Conservation (phyloP, 768 basidiomycete genomes). For the Glaciozyma antarctica region DNA sequence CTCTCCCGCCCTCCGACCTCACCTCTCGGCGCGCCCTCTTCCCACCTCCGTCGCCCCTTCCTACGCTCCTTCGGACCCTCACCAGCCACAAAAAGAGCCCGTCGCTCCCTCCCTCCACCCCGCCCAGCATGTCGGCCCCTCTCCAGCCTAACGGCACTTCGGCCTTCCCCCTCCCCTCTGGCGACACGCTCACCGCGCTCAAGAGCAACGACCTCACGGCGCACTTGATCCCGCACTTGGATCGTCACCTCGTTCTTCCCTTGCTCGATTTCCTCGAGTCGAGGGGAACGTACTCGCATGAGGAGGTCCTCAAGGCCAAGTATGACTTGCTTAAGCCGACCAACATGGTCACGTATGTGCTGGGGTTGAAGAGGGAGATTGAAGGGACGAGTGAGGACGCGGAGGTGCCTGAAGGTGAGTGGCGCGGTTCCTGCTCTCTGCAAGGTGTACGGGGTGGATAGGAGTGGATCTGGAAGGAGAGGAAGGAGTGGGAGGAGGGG, state of each 20-base stretch:
- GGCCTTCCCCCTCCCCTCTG: background rate
- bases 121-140: background rate
- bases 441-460: background rate
- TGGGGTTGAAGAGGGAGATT: slow-evolving; percentile 66
- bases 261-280: slow-evolving; percentile 79
- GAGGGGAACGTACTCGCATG: slow-evolving; percentile 60
- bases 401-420: slow-evolving; percentile 56
- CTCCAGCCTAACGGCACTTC: background rate
- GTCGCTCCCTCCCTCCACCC: background rate
- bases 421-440: slow-evolving; percentile 26
- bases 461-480: background rate
- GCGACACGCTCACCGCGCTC: background rate
- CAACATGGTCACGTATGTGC: slow-evolving; percentile 95
- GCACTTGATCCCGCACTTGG: slow-evolving; percentile 81
- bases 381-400: slow-evolving; percentile 51
- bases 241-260: slow-evolving; percentile 89
- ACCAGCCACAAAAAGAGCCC: too few relatives aligned
- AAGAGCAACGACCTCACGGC: slow-evolving; percentile 59
- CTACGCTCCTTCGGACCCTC: too few relatives aligned
- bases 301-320: slow-evolving; percentile 78
- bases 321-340: slow-evolving; percentile 96
- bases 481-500: background rate
- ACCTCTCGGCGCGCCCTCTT: too few relatives aligned
- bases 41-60: too few relatives aligned
- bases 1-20: too few relatives aligned